A percentile compares a stretch with the other conserved stretches of the same genome.
These are phyloP conservation scores for Talaromyces trachyspermus DNA, from an alignment of 495 filamentous ascomycete species.

Conservation along the genomic window DNA sequence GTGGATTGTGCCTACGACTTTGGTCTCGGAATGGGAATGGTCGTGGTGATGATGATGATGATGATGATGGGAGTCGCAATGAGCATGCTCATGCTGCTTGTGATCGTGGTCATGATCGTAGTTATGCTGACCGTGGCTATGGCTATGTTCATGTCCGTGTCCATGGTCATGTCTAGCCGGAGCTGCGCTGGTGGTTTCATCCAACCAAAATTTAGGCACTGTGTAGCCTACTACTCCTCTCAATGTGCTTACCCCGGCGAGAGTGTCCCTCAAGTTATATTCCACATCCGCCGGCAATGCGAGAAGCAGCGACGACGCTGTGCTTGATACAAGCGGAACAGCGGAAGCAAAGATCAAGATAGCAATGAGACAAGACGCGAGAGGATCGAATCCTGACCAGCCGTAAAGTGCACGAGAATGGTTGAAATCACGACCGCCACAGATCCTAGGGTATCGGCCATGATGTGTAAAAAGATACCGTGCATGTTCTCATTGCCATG, in stretches of 20 bases:
- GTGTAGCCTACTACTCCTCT: slow-evolving; percentile 80
- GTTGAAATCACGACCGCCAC: slow-evolving; percentile 93
- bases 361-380: slow-evolving; percentile 91
- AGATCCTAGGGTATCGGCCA: slow-evolving; percentile 91
- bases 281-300: slow-evolving; percentile 80
- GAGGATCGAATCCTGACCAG: slow-evolving; percentile 92
- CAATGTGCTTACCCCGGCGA: slow-evolving; percentile 75
- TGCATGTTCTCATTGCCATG: slow-evolving; percentile 98
- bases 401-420: slow-evolving; percentile 74
- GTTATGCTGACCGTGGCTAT: slow-evolving; percentile 15
- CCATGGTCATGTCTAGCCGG: slow-evolving; percentile 23
- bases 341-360: slow-evolving; percentile 85
- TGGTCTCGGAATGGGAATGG: slow-evolving; percentile 16
- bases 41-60: slow-evolving; percentile 7
- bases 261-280: slow-evolving; percentile 76
- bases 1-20: slow-evolving; percentile 71
- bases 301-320: slow-evolving; percentile 72
- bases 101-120: slow-evolving; percentile 13
- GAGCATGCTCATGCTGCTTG: slow-evolving; percentile 16
- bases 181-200: slow-evolving; percentile 47
- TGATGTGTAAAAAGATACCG: slow-evolving; percentile 94
- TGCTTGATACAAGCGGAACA: slow-evolving; percentile 77
- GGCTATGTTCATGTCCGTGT: slow-evolving; percentile 14
- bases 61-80: slow-evolving; percentile 8
- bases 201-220: slow-evolving; percentile 90